These are phyloP conservation scores for Apostasia shenzhenica DNA, from an alignment of 106 monocot genomes.

Conservation along the genomic window DNA sequence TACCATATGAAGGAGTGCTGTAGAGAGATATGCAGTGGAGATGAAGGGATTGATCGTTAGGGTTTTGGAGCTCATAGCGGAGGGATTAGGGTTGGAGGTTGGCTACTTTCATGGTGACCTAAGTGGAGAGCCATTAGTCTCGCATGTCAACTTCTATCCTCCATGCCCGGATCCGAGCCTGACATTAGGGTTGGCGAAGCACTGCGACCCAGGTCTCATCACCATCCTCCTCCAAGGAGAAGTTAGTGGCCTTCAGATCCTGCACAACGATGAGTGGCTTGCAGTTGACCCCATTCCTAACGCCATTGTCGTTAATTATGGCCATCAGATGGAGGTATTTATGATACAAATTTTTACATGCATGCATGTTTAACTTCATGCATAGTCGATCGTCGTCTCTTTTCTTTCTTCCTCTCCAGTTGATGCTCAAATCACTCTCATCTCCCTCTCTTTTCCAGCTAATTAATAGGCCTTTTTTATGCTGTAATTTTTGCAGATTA, in stretches of 20 bases:
- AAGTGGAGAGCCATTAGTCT: conserved; percentile 7
- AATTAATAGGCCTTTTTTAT: background rate
- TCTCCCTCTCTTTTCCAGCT: background rate
- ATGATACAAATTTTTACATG: background rate
- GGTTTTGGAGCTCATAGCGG: conserved; percentile 4
- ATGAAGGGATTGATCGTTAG: background rate
- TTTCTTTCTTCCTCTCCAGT: background rate
- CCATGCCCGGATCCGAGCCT: conserved; percentile 37
- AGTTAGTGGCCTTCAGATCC: conserved; percentile 20
- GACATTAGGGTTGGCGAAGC: conserved; percentile 25
- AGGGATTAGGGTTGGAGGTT: conserved; percentile 6
- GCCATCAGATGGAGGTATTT: conserved; percentile 32
- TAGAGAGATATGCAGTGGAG: background rate
- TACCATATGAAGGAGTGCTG: too few species aligned
- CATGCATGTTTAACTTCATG: background rate
- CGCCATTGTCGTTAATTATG: conserved; percentile 29
- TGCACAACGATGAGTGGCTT: conserved; percentile 23
- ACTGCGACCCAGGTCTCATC: conserved; percentile 33
- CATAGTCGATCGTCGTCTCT: background rate
- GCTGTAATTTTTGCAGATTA: conserved; percentile 4
- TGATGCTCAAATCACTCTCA: background rate
- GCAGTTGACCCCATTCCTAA: conserved; percentile 26
- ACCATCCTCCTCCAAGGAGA: conserved; percentile 19
- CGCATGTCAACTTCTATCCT: conserved; percentile 25
- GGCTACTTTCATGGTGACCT: conserved; percentile 13